Evolutionary conservation across 257 asterid species (phyloP).

Genomic region (Plantago ovata): DNA sequence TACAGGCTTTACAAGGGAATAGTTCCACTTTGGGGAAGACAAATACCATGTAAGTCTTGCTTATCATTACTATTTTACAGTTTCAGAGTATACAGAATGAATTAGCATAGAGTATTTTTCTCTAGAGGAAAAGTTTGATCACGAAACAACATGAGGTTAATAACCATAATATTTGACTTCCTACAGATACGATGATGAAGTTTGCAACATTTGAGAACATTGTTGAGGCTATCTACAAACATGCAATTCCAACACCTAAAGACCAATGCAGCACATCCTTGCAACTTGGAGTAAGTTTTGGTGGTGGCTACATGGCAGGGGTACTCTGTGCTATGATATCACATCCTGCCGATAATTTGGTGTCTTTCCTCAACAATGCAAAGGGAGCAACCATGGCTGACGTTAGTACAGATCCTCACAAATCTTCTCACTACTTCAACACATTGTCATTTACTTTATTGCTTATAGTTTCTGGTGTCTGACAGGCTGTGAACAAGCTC

Average conservation of each 20-base stretch:
- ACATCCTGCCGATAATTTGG: constrained; percentile 60
- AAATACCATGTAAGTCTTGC: constrained; percentile 52
- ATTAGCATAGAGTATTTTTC: too few relatives aligned
- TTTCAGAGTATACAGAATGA: too few relatives aligned
- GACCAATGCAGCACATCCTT: constrained; percentile 38
- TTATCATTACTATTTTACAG: neutral
- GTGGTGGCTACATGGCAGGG: constrained; percentile 55
- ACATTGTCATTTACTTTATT: neutral
- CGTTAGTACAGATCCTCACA: constrained; percentile 26
- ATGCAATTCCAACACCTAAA: constrained; percentile 48
- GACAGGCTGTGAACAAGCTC: constrained; percentile 34
- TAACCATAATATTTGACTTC: neutral
- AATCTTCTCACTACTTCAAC: neutral
- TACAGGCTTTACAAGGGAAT: constrained; percentile 53
- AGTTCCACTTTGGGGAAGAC: constrained; percentile 62
- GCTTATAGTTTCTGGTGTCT: neutral
- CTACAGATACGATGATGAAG: constrained; percentile 62
- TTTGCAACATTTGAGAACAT: constrained; percentile 53
- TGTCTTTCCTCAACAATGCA: constrained; percentile 57
- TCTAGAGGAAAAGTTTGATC: too few relatives aligned
- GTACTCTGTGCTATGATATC: constrained; percentile 47
- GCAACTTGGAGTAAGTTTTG: constrained; percentile 55
- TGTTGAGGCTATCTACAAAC: constrained; percentile 44
- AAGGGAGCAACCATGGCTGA: constrained; percentile 49
- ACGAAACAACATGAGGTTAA: too few relatives aligned